Base-by-base conservation (phyloP, 768 basidiomycete species). In the Sporobolomyces phaffii region DNA sequence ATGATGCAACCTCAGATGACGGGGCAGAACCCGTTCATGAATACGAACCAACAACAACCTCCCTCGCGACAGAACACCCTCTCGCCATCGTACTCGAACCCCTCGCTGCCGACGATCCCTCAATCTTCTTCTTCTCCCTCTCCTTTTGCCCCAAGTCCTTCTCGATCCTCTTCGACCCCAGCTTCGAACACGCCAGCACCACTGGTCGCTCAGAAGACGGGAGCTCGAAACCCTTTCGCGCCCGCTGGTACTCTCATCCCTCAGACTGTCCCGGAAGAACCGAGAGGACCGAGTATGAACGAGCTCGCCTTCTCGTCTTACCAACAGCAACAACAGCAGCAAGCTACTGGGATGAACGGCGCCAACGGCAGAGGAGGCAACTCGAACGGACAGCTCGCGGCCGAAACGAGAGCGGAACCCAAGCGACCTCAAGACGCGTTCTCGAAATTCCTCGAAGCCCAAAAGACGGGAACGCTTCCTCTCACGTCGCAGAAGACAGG, bases 161-260 rank as follows among this genome's bases (percentile, higher is more conserved):
- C 78, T 74, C 8, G 28, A 26, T n/a, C 51, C 1, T 41, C 48
- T 60, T 28, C 65, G 45, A 26, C 62, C 81, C 3, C 86, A 84
- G 38, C 75, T 87, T 8, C 86, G 86, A 20, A 85, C 84, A 0
- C 65, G 62, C 50, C 76, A 67, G 38, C 72, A 8, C 73, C 73
- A 10, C 82, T 97, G 31, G 86, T 85, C 73, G 82, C 91, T 9
- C 93, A 98, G 76, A 85, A 88, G 76, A 99, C 96, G 5, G 94
- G 96, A 31, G 90, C 90, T 10, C 86, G 85, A 72, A 99, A 99
- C 81, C 96, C 96, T 5, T 99, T 99, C 70, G 93, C 91, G 9
- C 83, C 84, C 34, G 84, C 89, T 6, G 81, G 77, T 14, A 45
- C 67, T 1, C 22, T 68, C 28, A 60, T 82, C 13, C 79, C 84